Evolutionary conservation across 2,329 filamentous ascomycete species (phyloP).

Genomic region (Diaporthe ilicicola): DNA sequence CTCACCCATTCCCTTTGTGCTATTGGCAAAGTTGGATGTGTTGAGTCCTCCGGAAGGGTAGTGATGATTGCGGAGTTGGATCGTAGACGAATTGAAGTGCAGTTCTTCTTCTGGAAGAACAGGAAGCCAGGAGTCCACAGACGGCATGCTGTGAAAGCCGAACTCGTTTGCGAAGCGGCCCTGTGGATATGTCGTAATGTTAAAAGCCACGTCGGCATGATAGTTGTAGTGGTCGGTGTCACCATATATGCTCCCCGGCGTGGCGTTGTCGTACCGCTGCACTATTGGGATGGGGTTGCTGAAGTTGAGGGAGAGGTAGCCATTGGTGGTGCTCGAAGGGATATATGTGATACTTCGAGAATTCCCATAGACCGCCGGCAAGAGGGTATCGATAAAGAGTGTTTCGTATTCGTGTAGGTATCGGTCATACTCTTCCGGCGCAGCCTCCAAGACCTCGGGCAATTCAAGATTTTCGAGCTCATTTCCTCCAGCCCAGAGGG

Average conservation of each 20-base stretch:
- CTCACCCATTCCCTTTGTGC: slow-evolving; percentile 57
- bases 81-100: slow-evolving; percentile 63
- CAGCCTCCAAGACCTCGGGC: slow-evolving; percentile 44
- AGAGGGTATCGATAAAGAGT: slow-evolving; percentile 63
- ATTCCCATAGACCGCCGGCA: slow-evolving; percentile 66
- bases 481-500: slow-evolving; percentile 65
- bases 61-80: slow-evolving; percentile 68
- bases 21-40: slow-evolving; percentile 54
- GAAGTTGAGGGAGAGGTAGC: slow-evolving; percentile 63
- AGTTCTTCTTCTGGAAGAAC: slow-evolving; percentile 60
- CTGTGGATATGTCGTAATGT: slow-evolving; percentile 62
- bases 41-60: slow-evolving; percentile 59
- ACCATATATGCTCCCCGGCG: slow-evolving; percentile 62
- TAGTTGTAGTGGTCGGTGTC: slow-evolving; percentile 71
- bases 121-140: slow-evolving; percentile 64
- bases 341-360: slow-evolving; percentile 67
- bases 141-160: slow-evolving; percentile 70
- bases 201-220: slow-evolving; percentile 58
- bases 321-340: slow-evolving; percentile 67
- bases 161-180: slow-evolving; percentile 71
- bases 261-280: slow-evolving; percentile 64
- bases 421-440: slow-evolving; percentile 52
- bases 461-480: slow-evolving; percentile 67
- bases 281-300: slow-evolving; percentile 60
- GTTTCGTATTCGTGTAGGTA: slow-evolving; percentile 64